Base-by-base conservation (phyloP, 352 stramenopile species). In the Stramenopiles sp. region DNA sequence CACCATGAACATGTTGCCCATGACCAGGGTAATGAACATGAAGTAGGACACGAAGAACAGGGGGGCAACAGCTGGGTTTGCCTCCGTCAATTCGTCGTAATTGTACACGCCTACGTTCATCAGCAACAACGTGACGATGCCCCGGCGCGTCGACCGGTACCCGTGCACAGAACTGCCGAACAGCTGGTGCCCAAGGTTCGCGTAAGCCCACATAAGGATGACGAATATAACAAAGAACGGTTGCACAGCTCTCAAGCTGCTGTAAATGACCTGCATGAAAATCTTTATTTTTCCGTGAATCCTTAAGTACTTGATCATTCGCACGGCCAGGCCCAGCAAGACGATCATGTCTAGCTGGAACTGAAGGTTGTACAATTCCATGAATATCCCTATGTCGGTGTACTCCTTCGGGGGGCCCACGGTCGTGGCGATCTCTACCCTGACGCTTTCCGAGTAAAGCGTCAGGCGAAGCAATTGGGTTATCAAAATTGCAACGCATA, bases 11-110 rank as follows among this genome's bases (percentile, higher is more conserved):
- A 90, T 82, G 43, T 90, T 90, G 74, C 88, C 80, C 49, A 88
- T 53, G 12, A 90, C 82, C 3, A 90, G 77, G 49, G 89, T 73
- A 69, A 90, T 73, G 43, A 89, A 73, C 49, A 89, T 73, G 76
- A 89, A 90, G 77, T 86, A 90, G 63, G 80, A 68, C 31, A 88
- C 80, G 75, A 87, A 90, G 77, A 85, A 90, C 1, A 89, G 74
- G 68, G 85, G 85, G 0, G 84, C 85, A 0, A 87, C 78, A 49
- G 81, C 79, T 1, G 73, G 76, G 53, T 88, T 82, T 0, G 84
- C 79, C 18, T 81, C 77, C 0, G 78, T 73, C 69, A 90, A 78
- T 6, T 75, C 78, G 4, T 73, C 73, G 63, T 87, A 88, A 43
- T 87, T 84, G 1, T 89, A 76, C 4, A 85, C 83, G 0, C 84